Evolutionary conservation across 805 yeast genomes (phyloP), one percentile per base, ranked within the genome.

Genomic region (Nakazawaea anatomiae): DNA sequence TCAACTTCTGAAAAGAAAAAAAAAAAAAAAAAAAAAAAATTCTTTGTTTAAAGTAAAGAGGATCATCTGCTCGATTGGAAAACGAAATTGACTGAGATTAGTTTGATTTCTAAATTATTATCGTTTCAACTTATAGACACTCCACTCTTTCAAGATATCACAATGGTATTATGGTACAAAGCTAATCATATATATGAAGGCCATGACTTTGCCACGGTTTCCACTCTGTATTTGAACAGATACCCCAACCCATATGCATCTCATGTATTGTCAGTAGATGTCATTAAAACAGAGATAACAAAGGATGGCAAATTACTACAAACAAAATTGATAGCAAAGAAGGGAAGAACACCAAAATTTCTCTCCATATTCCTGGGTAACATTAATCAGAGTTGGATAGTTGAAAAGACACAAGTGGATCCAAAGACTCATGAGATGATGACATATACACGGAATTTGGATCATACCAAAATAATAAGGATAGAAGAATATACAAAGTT

Each of bases 241-340:
- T 84, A 83, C 57, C 85, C 85, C 11, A 83, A 84, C 64, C 98
- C 98, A 2, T 90, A 76, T 63, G 84, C 97, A 14, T 71, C 80
- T 8, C 97, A 92, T 69, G 97, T 92, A 10, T 71, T 84, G 36
- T 85, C 96, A 6, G 82, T 82, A 30, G 98, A 91, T 64, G 87
- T 96, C 1, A 62, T 91, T 12, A 81, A 81, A 35, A 70, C 78
- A 47, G 64, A 70, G 53, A 72, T 89, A 18, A 89, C 85, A 55
- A 56, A 61, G 1, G 70, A 80, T 9, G 95, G 95, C 28, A 73
- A 80, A 46, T 74, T 91, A 44, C 77, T 80, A 57, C 82, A 87
- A 39, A 86, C 92, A 4, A 76, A 92, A 57, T 70, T 91, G 40
- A 81, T 91, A 42, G 79, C 79, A 57, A 92, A 91, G 63, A 71